A percentile compares a stretch with the other conserved stretches of the same genome.
These are phyloP conservation scores for Rhodotorula glutinis DNA, from an alignment of 1,284 basidiomycete species.

Conservation along the genomic window DNA sequence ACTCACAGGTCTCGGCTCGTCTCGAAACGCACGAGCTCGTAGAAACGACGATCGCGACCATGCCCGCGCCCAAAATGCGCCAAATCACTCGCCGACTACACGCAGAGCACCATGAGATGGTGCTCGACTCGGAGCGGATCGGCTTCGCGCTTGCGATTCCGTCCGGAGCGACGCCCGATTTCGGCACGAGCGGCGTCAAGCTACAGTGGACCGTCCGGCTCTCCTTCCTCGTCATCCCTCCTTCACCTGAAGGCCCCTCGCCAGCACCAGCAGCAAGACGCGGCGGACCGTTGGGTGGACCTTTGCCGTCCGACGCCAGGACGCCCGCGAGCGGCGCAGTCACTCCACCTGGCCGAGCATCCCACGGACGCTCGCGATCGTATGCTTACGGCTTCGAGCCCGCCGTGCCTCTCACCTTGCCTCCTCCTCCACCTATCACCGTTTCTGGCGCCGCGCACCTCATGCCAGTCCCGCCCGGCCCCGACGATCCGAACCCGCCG, in stretches of 20 bases:
- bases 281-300: not conserved
- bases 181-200: constrained; percentile 62
- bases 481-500: constrained; percentile 7
- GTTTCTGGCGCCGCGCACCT: constrained; percentile 43
- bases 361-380: constrained; percentile 41
- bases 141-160: constrained; percentile 86
- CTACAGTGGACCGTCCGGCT: constrained; percentile 80
- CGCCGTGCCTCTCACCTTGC: constrained; percentile 37
- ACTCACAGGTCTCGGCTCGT: constrained; percentile 67
- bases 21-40: constrained; percentile 81
- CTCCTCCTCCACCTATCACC: constrained; percentile 31
- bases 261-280: constrained; percentile 61
- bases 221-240: constrained; percentile 72
- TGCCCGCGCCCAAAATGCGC: constrained; percentile 47
- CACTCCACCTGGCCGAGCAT: constrained; percentile 47
- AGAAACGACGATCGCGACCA: constrained; percentile 57
- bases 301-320: not conserved
- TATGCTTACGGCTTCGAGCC: constrained; percentile 43
- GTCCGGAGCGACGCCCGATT: constrained; percentile 78
- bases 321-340: constrained; percentile 38
- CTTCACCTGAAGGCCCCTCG: constrained; percentile 49
- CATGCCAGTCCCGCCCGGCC: constrained; percentile 32
- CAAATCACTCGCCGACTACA: constrained; percentile 61
- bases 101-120: constrained; percentile 76
- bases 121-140: constrained; percentile 65